A percentile compares a stretch with the other conserved stretches of the same genome.
Evolutionary conservation across 306 rosid species (phyloP).

Genomic region (Senna tora): DNA sequence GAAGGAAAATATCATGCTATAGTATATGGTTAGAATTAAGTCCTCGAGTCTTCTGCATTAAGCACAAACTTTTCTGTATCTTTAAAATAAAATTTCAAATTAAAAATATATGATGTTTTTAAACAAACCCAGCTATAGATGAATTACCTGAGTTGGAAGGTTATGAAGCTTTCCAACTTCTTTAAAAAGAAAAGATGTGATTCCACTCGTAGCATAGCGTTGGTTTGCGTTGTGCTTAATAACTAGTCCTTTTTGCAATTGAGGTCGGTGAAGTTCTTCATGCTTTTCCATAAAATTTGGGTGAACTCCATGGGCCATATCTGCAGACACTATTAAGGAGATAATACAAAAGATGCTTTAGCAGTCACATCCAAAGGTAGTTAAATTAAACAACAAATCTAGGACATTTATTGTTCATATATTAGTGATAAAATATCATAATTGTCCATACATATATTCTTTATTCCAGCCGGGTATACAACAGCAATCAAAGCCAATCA

Average conservation of each 20-base stretch:
- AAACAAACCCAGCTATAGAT: slow-evolving; percentile 20
- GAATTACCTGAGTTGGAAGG: slow-evolving; percentile 84
- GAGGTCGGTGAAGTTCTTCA: slow-evolving; percentile 90
- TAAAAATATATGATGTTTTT: neutral
- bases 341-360: slow-evolving; percentile 42
- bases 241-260: slow-evolving; percentile 88
- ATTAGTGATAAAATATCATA: slow-evolving; percentile 10
- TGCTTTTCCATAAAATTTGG: slow-evolving; percentile 93
- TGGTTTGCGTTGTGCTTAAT: slow-evolving; percentile 96
- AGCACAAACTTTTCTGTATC: neutral
- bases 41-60: neutral
- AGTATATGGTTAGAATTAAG: neutral
- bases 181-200: slow-evolving; percentile 88
- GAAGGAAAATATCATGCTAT: neutral
- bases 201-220: slow-evolving; percentile 93
- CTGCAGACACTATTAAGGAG: slow-evolving; percentile 80
- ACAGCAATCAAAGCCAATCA: no score
- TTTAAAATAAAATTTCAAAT: neutral
- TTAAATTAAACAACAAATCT: slow-evolving; percentile 16
- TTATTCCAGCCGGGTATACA: slow-evolving; percentile 7
- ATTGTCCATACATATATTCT: slow-evolving; percentile 18
- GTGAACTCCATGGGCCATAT: slow-evolving; percentile 99
- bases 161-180: slow-evolving; percentile 80
- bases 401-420: neutral
- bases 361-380: slow-evolving; percentile 31